These are phyloP conservation scores for Penicillium dipodomyicola DNA, from an alignment of 495 filamentous ascomycete genomes.

Conservation along the genomic window DNA sequence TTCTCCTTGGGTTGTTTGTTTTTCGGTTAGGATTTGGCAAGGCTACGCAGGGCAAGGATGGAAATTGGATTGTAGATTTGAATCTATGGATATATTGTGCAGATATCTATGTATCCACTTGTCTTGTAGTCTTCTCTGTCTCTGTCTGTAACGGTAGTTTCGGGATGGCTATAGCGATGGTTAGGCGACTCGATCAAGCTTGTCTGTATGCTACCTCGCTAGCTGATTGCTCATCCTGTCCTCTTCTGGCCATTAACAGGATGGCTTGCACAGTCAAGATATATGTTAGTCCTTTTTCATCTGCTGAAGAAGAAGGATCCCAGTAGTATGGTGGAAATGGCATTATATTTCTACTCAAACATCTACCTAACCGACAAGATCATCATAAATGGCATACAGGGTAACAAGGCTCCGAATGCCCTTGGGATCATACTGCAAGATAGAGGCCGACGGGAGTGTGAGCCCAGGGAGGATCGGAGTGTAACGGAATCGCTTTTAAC, in stretches of 20 bases:
- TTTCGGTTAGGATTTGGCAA: background rate
- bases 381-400: background rate
- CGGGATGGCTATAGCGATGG: background rate
- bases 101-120: slow-evolving; percentile 12
- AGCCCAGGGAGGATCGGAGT: background rate
- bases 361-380: background rate
- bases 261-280: too few species aligned
- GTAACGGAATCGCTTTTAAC: background rate
- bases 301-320: too few species aligned
- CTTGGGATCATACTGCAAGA: background rate
- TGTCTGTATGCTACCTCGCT: too few species aligned
- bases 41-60: background rate
- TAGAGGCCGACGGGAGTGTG: background rate
- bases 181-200: background rate
- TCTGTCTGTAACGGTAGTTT: background rate
- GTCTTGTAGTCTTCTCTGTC: background rate
- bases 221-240: too few species aligned
- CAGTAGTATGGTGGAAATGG: background rate
- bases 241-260: too few species aligned
- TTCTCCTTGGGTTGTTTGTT: slow-evolving; percentile 21
- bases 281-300: too few species aligned
- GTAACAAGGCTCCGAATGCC: background rate
- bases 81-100: slow-evolving; percentile 16
- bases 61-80: slow-evolving; percentile 9
- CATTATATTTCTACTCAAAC: too few species aligned